These are phyloP conservation scores for Quillaja saponaria DNA, from an alignment of 306 rosid species.

Conservation along the genomic window DNA sequence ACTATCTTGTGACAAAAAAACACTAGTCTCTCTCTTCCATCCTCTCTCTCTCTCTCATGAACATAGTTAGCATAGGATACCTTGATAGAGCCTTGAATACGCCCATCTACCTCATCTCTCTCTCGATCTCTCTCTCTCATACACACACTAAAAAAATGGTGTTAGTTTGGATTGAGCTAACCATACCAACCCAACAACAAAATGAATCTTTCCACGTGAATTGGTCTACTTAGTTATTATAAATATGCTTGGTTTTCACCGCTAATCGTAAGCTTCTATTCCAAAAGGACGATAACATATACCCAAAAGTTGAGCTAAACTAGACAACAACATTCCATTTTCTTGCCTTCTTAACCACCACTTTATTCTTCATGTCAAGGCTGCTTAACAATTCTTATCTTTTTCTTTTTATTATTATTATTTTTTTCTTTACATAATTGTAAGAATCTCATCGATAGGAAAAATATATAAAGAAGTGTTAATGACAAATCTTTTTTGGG, in stretches of 20 bases:
- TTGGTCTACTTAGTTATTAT: constrained; percentile 33
- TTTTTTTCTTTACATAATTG: constrained; percentile 25
- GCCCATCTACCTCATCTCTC: constrained; percentile 46
- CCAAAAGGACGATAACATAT: too few relatives aligned
- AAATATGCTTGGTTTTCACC: constrained; percentile 62
- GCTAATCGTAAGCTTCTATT: constrained; percentile 42
- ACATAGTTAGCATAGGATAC: constrained; percentile 63
- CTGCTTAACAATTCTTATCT: constrained; percentile 22
- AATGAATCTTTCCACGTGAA: constrained; percentile 83
- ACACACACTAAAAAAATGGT: constrained; percentile 1
- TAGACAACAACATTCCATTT: constrained; percentile 40
- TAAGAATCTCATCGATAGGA: constrained; percentile 14
- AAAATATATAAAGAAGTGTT: neutral
- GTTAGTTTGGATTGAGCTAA: constrained; percentile 50
- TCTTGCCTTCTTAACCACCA: constrained; percentile 40
- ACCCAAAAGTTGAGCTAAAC: too few relatives aligned
- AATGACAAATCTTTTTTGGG: constrained; percentile 10
- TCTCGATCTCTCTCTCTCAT: constrained; percentile 9
- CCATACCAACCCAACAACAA: constrained; percentile 55
- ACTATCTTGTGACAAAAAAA: too few relatives aligned
- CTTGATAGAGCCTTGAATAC: constrained; percentile 49
- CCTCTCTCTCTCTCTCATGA: neutral
- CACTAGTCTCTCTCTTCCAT: neutral
- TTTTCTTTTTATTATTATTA: neutral
- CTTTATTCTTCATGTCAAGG: constrained; percentile 47